Conservation (phyloP, 345 rosid genomes). For the Brassica cretica region DNA sequence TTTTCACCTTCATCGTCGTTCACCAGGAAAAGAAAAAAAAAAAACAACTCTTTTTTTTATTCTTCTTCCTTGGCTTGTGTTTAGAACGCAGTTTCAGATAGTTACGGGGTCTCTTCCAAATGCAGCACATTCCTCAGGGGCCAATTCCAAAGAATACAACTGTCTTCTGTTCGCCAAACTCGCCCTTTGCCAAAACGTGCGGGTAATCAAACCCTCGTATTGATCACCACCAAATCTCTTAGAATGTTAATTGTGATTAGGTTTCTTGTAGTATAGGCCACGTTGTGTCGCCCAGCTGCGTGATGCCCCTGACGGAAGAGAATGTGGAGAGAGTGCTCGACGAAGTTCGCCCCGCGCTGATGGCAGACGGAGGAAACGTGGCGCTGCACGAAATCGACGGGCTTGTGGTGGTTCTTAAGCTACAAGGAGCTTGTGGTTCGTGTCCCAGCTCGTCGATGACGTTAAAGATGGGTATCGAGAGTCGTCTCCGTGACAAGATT, state of each 20-base stretch:
- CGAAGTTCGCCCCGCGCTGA: constrained; percentile 79
- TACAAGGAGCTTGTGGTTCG: constrained; percentile 97
- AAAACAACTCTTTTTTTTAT: not conserved
- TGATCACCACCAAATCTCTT: not conserved
- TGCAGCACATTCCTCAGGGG: constrained; percentile 49
- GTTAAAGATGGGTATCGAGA: constrained; percentile 89
- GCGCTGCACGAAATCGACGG: constrained; percentile 95
- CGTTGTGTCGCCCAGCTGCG: constrained; percentile 62
- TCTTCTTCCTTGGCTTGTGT: not conserved
- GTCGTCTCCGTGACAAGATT: constrained; percentile 80
- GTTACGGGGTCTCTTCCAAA: constrained; percentile 47
- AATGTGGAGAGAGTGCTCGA: constrained; percentile 88
- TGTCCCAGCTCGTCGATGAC: constrained; percentile 98
- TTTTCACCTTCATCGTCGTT: not conserved
- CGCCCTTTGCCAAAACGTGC: constrained; percentile 35
- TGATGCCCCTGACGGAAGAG: constrained; percentile 80
- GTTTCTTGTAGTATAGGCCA: constrained; percentile 39
- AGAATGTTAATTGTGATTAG: not conserved
- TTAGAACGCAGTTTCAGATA: constrained; percentile 53
- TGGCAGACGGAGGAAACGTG: constrained; percentile 98
- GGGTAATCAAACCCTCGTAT: constrained; percentile 37
- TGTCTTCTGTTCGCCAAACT: constrained; percentile 30
- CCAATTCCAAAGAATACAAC: constrained; percentile 40
- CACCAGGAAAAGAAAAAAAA: not conserved
- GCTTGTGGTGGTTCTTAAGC: constrained; percentile 80